A percentile compares a stretch with the other conserved stretches of the same genome.
These are phyloP conservation scores for Cladorrhinum sp. DNA, from an alignment of 2,329 filamentous ascomycete species.

Conservation along the genomic window DNA sequence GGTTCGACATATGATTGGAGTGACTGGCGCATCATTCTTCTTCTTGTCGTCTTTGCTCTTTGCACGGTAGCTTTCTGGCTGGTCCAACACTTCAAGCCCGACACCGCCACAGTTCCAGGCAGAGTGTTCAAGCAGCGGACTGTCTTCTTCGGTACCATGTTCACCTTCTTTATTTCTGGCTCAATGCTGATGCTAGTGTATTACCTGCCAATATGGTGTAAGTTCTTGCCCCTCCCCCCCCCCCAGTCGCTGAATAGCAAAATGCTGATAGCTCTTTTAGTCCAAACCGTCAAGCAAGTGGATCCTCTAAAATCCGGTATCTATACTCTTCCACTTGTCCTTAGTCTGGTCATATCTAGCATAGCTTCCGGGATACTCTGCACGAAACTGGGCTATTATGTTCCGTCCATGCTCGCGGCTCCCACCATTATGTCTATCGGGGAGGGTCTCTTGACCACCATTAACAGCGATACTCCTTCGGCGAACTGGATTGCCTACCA, in stretches of 20 bases:
- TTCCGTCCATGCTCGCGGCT: constrained; percentile 52
- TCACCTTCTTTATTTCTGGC: constrained; percentile 46
- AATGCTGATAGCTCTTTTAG: constrained; percentile 30
- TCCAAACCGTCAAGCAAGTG: constrained; percentile 55
- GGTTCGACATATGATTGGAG: constrained; percentile 53
- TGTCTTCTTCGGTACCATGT: constrained; percentile 47
- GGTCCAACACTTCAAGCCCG: constrained; percentile 52
- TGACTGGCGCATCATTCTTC: constrained; percentile 49
- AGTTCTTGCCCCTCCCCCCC: constrained; percentile 26
- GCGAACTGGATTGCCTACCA: constrained; percentile 59
- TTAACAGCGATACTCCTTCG: constrained; percentile 44
- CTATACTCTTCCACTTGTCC: constrained; percentile 54
- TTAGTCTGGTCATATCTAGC: constrained; percentile 53
- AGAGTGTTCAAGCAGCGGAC: constrained; percentile 54
- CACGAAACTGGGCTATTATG: constrained; percentile 57
- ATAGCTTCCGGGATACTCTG: constrained; percentile 47
- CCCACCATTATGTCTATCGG: constrained; percentile 50
- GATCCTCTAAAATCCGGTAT: constrained; percentile 54
- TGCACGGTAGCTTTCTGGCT: constrained; percentile 45
- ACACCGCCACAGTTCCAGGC: constrained; percentile 55
- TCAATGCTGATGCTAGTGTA: constrained; percentile 55
- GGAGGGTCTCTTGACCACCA: constrained; percentile 56
- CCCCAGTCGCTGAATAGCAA: not conserved
- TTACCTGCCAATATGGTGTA: constrained; percentile 55
- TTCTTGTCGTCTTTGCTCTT: constrained; percentile 51